These are phyloP conservation scores for Penicillium capsulatum DNA, from an alignment of 2,329 filamentous ascomycete species.

Conservation along the genomic window DNA sequence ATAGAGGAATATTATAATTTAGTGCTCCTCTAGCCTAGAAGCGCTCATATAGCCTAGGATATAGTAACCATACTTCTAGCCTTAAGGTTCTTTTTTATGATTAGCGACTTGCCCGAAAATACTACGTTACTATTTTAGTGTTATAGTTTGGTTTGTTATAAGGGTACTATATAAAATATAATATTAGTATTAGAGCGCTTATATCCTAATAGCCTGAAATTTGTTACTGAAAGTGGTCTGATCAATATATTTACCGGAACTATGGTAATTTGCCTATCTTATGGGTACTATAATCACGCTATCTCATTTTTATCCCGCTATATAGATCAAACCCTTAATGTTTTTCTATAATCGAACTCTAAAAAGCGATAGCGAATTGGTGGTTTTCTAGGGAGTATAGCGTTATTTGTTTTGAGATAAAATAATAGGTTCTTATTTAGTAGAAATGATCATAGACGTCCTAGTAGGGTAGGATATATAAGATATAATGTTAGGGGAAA, in stretches of 20 bases:
- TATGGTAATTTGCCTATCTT: conserved; percentile 13
- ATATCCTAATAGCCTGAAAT: conserved; percentile 14
- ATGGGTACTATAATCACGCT: conserved; percentile 11
- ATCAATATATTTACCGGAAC: conserved; percentile 10
- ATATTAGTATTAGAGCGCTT: conserved; percentile 13
- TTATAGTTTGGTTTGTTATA: conserved; percentile 12
- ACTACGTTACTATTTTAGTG: conserved; percentile 13
- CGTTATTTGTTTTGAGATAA: conserved; percentile 8
- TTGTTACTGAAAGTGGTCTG: conserved; percentile 10
- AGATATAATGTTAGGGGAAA: conserved; percentile 7
- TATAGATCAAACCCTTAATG: conserved; percentile 12
- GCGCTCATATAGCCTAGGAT: conserved; percentile 15
- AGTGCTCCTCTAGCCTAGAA: conserved; percentile 12
- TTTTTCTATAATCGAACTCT: conserved; percentile 13
- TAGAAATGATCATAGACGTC: conserved; percentile 11
- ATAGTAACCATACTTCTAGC: conserved; percentile 13
- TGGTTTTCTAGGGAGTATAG: conserved; percentile 15
- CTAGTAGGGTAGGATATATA: conserved; percentile 6
- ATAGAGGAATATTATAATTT: conserved; percentile 22
- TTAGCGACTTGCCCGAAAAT: conserved; percentile 8
- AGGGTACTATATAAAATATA: conserved; percentile 11
- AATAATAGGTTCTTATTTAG: conserved; percentile 12
- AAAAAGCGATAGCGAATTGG: conserved; percentile 17
- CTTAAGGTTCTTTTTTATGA: conserved; percentile 16
- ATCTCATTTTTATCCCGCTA: conserved; percentile 14